A percentile compares a stretch with the other conserved stretches of the same genome.
Conservation (phyloP, 2,329 filamentous ascomycete species). For the Clonostachys rosea region DNA sequence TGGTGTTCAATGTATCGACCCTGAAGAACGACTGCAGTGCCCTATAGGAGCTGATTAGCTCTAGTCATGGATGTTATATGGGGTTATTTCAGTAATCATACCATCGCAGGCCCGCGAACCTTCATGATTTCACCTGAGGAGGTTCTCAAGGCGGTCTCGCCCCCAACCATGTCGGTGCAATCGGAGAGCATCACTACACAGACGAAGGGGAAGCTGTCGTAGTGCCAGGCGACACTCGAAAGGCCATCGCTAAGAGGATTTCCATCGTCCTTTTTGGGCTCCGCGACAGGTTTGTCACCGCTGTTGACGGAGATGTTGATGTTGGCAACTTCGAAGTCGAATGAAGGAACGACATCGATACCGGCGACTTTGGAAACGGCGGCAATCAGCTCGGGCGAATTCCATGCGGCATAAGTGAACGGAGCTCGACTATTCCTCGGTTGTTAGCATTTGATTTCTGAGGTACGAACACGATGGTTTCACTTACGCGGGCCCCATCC, state of each 20-base stretch:
- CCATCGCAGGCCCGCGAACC: slow-evolving; percentile 55
- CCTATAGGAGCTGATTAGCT: slow-evolving; percentile 19
- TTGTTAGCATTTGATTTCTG: too few species aligned
- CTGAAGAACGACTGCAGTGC: slow-evolving; percentile 58
- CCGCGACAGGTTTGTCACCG: slow-evolving; percentile 18
- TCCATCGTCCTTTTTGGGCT: too few species aligned
- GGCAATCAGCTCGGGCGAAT: slow-evolving; percentile 31
- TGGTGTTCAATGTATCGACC: slow-evolving; percentile 64
- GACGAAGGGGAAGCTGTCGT: slow-evolving; percentile 62
- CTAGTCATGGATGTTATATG: slow-evolving; percentile 6
- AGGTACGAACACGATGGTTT: too few species aligned
- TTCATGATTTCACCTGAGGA: slow-evolving; percentile 49
- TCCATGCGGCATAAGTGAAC: slow-evolving; percentile 53
- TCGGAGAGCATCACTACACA: slow-evolving; percentile 66
- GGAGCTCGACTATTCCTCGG: slow-evolving; percentile 37
- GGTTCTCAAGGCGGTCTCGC: slow-evolving; percentile 56
- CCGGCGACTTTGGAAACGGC: slow-evolving; percentile 47
- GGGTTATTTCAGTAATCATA: slow-evolving; percentile 20
- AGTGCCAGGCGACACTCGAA: slow-evolving; percentile 59
- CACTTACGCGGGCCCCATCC: slow-evolving; percentile 11
- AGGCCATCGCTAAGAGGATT: slow-evolving; percentile 30
- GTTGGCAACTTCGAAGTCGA: slow-evolving; percentile 51
- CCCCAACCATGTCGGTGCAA: slow-evolving; percentile 57
- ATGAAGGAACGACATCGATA: slow-evolving; percentile 45
- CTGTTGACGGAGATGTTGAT: slow-evolving; percentile 48